Conservation (phyloP, 2,329 filamentous ascomycete species). For the Microsporum canis region DNA sequence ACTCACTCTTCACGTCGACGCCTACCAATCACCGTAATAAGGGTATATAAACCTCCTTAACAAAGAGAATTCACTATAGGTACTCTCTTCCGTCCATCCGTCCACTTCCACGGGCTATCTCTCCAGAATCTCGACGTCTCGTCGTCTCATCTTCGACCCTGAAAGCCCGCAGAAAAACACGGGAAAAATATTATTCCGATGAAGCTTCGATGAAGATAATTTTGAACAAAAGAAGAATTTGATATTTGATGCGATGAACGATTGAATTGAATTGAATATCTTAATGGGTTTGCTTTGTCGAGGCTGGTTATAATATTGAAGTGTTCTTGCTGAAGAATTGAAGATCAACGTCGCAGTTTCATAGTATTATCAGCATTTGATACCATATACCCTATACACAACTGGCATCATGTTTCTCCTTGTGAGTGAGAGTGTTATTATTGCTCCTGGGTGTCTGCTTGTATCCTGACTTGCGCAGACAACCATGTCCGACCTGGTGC, state of each 20-base stretch:
- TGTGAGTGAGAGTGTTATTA: slow-evolving; percentile 24
- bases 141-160: background rate
- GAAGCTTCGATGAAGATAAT: background rate
- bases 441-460: background rate
- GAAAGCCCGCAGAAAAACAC: background rate
- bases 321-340: background rate
- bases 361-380: background rate
- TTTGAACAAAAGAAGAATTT: background rate
- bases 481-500: slow-evolving; percentile 86
- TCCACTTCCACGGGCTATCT: background rate
- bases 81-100: background rate
- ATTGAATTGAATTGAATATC: background rate
- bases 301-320: background rate
- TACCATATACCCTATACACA: background rate
- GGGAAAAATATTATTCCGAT: background rate
- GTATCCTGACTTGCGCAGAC: slow-evolving; percentile 45
- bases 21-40: too few relatives aligned
- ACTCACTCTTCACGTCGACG: too few relatives aligned
- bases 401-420: slow-evolving; percentile 38
- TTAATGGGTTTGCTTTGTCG: background rate
- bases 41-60: too few relatives aligned
- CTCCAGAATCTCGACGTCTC: background rate
- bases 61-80: background rate
- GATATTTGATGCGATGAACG: background rate
- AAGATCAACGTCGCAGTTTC: background rate